Base-by-base conservation (phyloP, 164 flowering plant genomes). In the Pachysandra terminalis region DNA sequence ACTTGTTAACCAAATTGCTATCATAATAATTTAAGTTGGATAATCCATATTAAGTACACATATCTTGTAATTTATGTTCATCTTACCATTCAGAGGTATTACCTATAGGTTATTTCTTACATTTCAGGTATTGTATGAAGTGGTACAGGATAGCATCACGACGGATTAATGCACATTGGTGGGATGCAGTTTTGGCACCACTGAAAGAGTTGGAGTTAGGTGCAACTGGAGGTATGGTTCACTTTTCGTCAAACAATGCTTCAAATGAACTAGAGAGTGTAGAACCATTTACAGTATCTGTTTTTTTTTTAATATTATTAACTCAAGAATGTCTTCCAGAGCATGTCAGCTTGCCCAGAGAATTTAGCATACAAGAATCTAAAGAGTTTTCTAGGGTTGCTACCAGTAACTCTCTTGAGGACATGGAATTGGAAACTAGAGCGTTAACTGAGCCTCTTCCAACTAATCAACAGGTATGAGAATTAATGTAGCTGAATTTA, bases 391-490 rank as follows among this genome's bases (percentile, higher is more conserved):
- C 79, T 59, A 63, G 59, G 57, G 54, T 67, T 68, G 68, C 73
- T 65, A 72, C 78, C 48, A 80, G 93, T 72, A 82, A 74, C 71
- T 69, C 80, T 67, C 83, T 95, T 61, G 98, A 95, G 80, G 98
- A 95, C 69, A 81, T 92, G 88, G 98, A 95, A 79, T 82, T 95
- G 72, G 91, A 85, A 75, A 92, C 96, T 56, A 84, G 88, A 77
- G 97, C 96, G 40, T 79, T 95, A 66, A 90, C 96, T 52, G 98
- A 95, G 75, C 97, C 98, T 64, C 97, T 95, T 81, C 98, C 98
- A 25, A 89, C 94, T 35, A 92, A 87, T 79, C 98, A 95, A 75
- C 98, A 86, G 92, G 98, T 86, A 66, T 63, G 54, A 23, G 19
- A 45, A 22, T 25, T 61, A 17, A 52, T 48, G 6, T 16, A 61